Evolutionary conservation across 371 early-diverging fungal genomes (phyloP), one percentile per base, ranked within the genome.

Genomic region (Zancudomyces culisetae): DNA sequence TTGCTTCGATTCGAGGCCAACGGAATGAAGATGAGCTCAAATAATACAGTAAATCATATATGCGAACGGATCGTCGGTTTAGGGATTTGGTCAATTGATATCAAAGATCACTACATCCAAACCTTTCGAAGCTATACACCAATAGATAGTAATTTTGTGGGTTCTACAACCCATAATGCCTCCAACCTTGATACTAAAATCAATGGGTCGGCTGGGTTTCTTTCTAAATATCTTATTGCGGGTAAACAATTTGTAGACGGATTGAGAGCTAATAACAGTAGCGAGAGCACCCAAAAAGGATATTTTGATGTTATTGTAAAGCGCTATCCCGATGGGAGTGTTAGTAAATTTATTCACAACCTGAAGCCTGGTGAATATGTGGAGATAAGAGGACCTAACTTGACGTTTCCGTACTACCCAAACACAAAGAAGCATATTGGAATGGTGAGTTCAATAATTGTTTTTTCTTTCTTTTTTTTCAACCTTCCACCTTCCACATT

Each of bases 271-370:
- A 45, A 45, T 22, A 24, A 24, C 48, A 23, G 18, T 27, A 26
- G n/a, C 10, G 27, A 47, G 48, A 47, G 41, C 59, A 52, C 23
- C 48, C 57, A 56, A 39, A 46, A 54, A 22, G 87, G 85, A 10
- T 70, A 78, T 59, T 75, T 91, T 59, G 91, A 90, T 45, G 74
- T 92, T 54, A 69, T 91, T 27, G 74, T 95, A 69, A 92, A 93
- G 71, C 66, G 62, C 23, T 95, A 79, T 54, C 65, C 54, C 23
- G 52, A 79, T 21, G 62, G 70, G 43, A 62, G 75, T 43, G 75
- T 89, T 70, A 83, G 84, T 28, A 68, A 73, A 41, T 77, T 81
- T 63, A 76, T 92, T 54, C 74, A 74, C 65, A 62, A 56, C 45
- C 61, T 89, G 58, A 83, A 85, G 61, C 70, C 74, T 20, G 93